A percentile compares a stretch with the other conserved stretches of the same genome.
phyloP scores from a whole-genome alignment of 2,329 filamentous ascomycete genomes.

The Zopfia rhizophila region DNA sequence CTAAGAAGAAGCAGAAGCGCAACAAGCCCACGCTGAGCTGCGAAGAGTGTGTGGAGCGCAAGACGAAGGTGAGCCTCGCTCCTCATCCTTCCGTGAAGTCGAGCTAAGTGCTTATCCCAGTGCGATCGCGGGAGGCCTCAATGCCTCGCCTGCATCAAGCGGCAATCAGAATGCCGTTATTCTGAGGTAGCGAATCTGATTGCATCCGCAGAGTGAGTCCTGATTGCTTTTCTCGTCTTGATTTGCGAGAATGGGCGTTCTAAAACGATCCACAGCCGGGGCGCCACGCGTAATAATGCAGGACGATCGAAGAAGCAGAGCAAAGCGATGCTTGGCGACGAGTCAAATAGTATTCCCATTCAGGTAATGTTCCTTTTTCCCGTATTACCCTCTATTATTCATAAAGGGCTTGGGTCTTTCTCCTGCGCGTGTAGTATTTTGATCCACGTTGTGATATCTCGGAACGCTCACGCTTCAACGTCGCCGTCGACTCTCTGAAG shows the following conservation, averaged over 20 bases:
- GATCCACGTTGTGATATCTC: no score
- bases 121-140: constrained; percentile 77
- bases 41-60: constrained; percentile 81
- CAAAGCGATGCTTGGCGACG: constrained; percentile 42
- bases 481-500: no score
- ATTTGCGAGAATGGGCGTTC: constrained; percentile 17
- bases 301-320: constrained; percentile 40
- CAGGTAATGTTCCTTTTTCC: constrained; percentile 37
- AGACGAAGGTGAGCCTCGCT: constrained; percentile 77
- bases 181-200: constrained; percentile 80
- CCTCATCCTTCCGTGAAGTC: no score
- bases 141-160: constrained; percentile 71
- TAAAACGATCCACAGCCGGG: constrained; percentile 40
- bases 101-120: constrained; percentile 52
- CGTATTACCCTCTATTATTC: constrained; percentile 14
- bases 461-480: no score
- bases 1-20: constrained; percentile 79
- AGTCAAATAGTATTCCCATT: constrained; percentile 33
- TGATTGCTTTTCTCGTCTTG: constrained; percentile 6
- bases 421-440: no score
- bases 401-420: no score
- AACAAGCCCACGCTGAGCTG: constrained; percentile 87
- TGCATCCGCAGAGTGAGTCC: constrained; percentile 67
- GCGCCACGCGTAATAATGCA: constrained; percentile 33
- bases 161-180: constrained; percentile 80